Evolutionary conservation across 2,329 filamentous ascomycete species (phyloP), one percentile per base, ranked within the genome.

Genomic region (Xylaria hypoxylon): DNA sequence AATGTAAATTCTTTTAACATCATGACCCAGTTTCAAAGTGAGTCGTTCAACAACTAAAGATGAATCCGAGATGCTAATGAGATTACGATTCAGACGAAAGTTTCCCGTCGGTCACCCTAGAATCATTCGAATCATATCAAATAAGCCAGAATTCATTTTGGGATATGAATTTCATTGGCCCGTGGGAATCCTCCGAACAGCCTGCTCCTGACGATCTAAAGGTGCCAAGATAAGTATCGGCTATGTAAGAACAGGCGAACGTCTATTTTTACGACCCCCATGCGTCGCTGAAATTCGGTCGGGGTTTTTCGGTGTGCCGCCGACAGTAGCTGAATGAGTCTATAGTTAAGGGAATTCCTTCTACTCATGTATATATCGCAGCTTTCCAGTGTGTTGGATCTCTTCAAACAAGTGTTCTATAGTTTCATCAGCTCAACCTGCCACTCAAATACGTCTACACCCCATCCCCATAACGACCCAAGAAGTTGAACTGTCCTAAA

Each of bases 131-230:
- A 7, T 38, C 38, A 15, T 64, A 57, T 44, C 40, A 51, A 13
- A 59, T 53, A 22, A 31, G 17, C 17, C 61, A 59, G 15, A 22
- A 24, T 24, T 33, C 28, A 19, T 19, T 47, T 44, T 64, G 55
- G 55, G 47, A 59, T 59, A 48, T 64, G 47, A 59, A 64, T 33
- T 59, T 48, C 15, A 59, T 53, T 8, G 55, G 47, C 10, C 38
- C 55, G 22, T 64, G 55, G 61, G 61, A 58, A 50, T 33, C 31
- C 17, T 48, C 52, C 22, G 52, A 57, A 33, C 22, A 31, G 19
- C 11, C 51, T 44, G 7, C 13, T 31, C n/a, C n/a, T 28, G 24
- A 17, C 2, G 26, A 57, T 22, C 22, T 24, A 11, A 51, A 51
- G 24, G 2, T 50, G 17, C 42, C 33, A 33, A 56, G n/a, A 13